phyloP scores from a whole-genome alignment of 2,329 filamentous ascomycete genomes.

The Xylaria multiplex region DNA sequence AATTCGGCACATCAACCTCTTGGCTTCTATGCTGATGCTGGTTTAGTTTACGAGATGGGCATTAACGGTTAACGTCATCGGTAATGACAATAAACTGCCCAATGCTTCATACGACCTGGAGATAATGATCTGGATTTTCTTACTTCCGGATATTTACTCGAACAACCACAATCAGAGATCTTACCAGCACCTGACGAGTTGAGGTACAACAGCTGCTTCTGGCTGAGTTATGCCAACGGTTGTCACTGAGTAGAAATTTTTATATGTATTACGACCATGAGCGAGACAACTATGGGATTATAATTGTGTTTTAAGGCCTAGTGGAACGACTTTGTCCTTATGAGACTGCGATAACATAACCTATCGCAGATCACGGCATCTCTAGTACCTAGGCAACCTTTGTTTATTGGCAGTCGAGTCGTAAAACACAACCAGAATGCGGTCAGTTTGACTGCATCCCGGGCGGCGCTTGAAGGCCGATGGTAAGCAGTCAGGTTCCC shows the following conservation, averaged over 20 bases:
- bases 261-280: conserved; percentile 18
- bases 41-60: conserved; percentile 34
- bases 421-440: conserved; percentile 41
- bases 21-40: conserved; percentile 23
- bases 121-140: conserved; percentile 22
- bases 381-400: conserved; percentile 30
- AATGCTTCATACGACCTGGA: conserved; percentile 37
- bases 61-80: conserved; percentile 46
- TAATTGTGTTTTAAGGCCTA: conserved; percentile 26
- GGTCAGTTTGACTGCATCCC: conserved; percentile 34
- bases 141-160: conserved; percentile 6
- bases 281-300: conserved; percentile 23
- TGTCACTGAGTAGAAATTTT: conserved; percentile 10
- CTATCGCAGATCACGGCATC: conserved; percentile 15
- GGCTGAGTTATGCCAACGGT: not conserved
- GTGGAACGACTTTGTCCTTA: conserved; percentile 14
- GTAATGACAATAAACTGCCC: conserved; percentile 50
- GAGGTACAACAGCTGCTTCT: conserved; percentile 12
- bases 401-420: conserved; percentile 43
- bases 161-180: conserved; percentile 7
- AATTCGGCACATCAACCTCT: not conserved
- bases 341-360: not conserved
- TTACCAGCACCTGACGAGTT: not conserved
- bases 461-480: conserved; percentile 18
- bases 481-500: conserved; percentile 7